Percentiles rank a stretch among this genome's conserved stretches.
Evolutionary conservation across 352 stramenopile species (phyloP).

Genomic region (Phytopythium kandeliae): DNA sequence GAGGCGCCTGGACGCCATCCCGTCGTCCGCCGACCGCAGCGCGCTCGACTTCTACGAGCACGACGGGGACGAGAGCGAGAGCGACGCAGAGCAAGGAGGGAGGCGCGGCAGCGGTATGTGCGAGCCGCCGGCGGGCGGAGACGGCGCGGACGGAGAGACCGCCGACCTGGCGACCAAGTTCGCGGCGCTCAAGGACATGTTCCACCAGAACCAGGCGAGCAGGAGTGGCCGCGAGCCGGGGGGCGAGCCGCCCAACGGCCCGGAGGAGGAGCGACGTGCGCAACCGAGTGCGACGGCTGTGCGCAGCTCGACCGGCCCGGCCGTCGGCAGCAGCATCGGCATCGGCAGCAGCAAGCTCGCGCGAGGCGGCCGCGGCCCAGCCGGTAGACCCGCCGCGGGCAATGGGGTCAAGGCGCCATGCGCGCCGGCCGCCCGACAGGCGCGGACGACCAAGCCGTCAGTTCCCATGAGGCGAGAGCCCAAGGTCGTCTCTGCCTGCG

Average conservation of each 20-base stretch:
- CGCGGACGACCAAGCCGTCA: background rate
- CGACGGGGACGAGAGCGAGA: slow-evolving; percentile 21
- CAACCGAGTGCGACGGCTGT: too few species aligned
- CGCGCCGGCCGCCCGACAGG: background rate
- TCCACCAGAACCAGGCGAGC: slow-evolving; percentile 42
- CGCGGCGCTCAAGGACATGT: slow-evolving; percentile 50
- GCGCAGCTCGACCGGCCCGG: too few species aligned
- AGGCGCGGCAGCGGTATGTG: too few species aligned
- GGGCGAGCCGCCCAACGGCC: background rate
- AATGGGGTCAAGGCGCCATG: background rate
- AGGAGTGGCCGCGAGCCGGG: background rate
- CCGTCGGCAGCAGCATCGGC: background rate
- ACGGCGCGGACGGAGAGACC: too few species aligned
- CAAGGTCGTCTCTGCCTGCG: background rate
- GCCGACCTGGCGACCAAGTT: slow-evolving; percentile 47
- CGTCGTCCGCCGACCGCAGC: slow-evolving; percentile 47
- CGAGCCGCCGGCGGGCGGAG: background rate
- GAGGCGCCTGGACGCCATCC: slow-evolving; percentile 29
- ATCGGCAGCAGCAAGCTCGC: background rate
- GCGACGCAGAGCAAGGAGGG: background rate
- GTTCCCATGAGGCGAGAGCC: background rate
- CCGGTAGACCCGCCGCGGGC: background rate
- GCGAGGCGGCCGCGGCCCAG: background rate
- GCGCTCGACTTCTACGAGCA: slow-evolving; percentile 47
- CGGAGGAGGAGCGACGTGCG: background rate